Evolutionary conservation across 768 basidiomycete species (phyloP).

Genomic region (Mycena belliarum): DNA sequence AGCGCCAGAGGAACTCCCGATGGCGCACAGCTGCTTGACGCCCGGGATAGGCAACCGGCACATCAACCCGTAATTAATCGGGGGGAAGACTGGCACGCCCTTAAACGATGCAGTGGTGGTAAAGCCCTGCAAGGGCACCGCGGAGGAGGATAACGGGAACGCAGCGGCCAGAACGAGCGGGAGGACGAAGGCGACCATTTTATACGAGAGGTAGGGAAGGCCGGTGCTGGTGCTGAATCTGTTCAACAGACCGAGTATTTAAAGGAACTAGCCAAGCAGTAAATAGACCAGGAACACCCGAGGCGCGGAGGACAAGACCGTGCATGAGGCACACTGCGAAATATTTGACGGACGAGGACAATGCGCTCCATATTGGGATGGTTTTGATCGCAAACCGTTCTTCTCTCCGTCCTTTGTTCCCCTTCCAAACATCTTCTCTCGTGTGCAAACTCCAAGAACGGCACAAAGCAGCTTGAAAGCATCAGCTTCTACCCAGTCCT

Average conservation of each 20-base stretch:
- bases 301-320: slow-evolving; percentile 4
- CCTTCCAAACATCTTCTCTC: neutral
- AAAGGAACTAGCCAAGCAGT: slow-evolving; percentile 11
- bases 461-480: neutral
- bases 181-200: slow-evolving; percentile 22
- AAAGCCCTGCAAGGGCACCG: slow-evolving; percentile 19
- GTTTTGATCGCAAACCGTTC: neutral
- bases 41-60: slow-evolving; percentile 50
- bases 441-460: neutral
- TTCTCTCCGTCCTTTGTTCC: slow-evolving; percentile 6
- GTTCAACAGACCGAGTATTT: slow-evolving; percentile 3
- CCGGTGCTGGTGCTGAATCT: slow-evolving; percentile 2
- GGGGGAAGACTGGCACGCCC: slow-evolving; percentile 34
- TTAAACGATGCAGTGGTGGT: slow-evolving; percentile 14
- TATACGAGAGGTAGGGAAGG: slow-evolving; percentile 10
- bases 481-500: neutral
- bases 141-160: slow-evolving; percentile 37
- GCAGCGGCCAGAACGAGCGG: slow-evolving; percentile 39
- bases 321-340: slow-evolving; percentile 10
- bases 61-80: slow-evolving; percentile 41
- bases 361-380: slow-evolving; percentile 1
- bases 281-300: slow-evolving; percentile 6
- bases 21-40: slow-evolving; percentile 30
- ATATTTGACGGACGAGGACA: slow-evolving; percentile 9
- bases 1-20: slow-evolving; percentile 3